Percentiles rank a stretch among this genome's conserved stretches.
Evolutionary conservation across 208 protist genomes (phyloP).

Genomic region (Trypanosoma melophagium): DNA sequence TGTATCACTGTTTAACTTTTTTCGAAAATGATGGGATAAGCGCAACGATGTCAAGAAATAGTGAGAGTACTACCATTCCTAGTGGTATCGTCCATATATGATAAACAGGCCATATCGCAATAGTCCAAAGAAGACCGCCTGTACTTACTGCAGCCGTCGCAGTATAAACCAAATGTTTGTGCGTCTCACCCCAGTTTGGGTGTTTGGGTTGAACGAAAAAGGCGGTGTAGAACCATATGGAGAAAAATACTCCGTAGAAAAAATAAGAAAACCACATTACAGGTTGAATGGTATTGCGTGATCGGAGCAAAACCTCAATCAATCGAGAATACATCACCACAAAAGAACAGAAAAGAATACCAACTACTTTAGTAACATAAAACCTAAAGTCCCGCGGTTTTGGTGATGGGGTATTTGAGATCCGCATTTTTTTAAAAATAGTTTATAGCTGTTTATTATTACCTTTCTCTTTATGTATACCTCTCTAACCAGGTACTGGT

Average conservation of each 20-base stretch:
- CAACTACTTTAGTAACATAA: conserved; percentile 19
- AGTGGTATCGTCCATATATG: conserved; percentile 60
- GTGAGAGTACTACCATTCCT: conserved; percentile 18
- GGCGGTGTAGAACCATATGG: conserved; percentile 71
- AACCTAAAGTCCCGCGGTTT: conserved; percentile 10
- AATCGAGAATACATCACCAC: conserved; percentile 30
- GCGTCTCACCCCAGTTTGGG: conserved; percentile 57
- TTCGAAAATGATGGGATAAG: conserved; percentile 11
- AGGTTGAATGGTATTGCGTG: conserved; percentile 32
- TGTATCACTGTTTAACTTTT: conserved; percentile 25
- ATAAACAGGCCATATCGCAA: conserved; percentile 75
- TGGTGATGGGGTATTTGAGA: neutral
- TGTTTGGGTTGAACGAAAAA: conserved; percentile 51
- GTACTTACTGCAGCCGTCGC: conserved; percentile 36
- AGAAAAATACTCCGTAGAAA: conserved; percentile 55
- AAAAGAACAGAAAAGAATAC: conserved; percentile 9
- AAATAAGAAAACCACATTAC: conserved; percentile 51
- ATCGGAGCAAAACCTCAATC: conserved; percentile 51
- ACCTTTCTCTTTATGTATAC: neutral
- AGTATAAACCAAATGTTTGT: conserved; percentile 52
- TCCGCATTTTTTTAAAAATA: conserved; percentile 9
- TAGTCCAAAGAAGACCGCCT: conserved; percentile 51
- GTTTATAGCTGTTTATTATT: neutral
- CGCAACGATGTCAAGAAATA: conserved; percentile 25
- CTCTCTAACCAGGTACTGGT: no score